Evolutionary conservation across 1,284 basidiomycete species (phyloP), one percentile per base, ranked within the genome.

Genomic region (Fomes fomentarius): DNA sequence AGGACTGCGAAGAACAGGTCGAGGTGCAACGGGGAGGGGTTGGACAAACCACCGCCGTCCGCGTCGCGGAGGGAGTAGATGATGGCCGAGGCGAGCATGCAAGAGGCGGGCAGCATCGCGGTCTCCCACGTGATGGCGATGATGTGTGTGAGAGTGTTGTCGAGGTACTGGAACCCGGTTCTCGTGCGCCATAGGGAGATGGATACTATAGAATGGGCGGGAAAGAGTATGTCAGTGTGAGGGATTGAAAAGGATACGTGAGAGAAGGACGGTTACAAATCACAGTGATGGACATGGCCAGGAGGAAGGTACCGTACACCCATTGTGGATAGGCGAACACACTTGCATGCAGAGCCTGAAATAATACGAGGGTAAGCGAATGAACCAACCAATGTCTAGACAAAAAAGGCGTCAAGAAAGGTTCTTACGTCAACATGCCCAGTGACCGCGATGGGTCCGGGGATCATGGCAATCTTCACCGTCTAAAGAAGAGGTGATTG

Each of bases 71-170:
- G 68, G 57, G 76, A 71, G 57, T 76, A 78, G 14, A 81, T 58
- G 24, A 66, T 63, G 4, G 74, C 72, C 9, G 78, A 75, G 38
- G 74, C 57, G 35, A 79, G 55, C 72, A 78, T 78, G 57, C 72
- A 76, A 4, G 74, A 55, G 4, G 73, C 73, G 2, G 81, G 80
- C 30, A 79, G 66, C 14, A 73, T 67, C 11, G 81, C 77, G 3
- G 79, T 76, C 59, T 80, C 78, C 68, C 79, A 77, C 21, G 79
- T 76, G 47, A 81, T 71, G 21, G 69, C 54, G 55, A 80, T 78
- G 50, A 82, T 72, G 30, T 71, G 68, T 25, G 69, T 57, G 8
- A 83, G 63, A 11, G 74, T 73, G 54, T 71, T 69, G 64, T 82
- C 78, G 21, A 75, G 69, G 46, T 76, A 65, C 11, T 63, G 63